phyloP scores from a whole-genome alignment of 495 filamentous ascomycete genomes.

The Penicillium odoratum region DNA sequence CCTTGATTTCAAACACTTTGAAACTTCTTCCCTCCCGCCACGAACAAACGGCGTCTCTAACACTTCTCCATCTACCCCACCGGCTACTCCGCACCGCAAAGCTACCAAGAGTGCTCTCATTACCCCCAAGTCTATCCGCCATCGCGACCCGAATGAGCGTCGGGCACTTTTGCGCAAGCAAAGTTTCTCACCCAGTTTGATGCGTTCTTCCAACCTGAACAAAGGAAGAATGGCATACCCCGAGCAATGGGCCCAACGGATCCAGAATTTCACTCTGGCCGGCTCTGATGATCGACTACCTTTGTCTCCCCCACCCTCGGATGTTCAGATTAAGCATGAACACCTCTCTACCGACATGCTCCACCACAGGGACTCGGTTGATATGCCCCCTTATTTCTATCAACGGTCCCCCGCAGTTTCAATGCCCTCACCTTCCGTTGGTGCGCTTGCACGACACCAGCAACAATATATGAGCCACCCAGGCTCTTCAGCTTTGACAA shows the following conservation, averaged over 20 bases:
- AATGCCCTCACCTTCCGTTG: constrained; percentile 39
- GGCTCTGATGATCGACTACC: constrained; percentile 42
- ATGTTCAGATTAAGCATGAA: constrained; percentile 44
- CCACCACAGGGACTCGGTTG: constrained; percentile 30
- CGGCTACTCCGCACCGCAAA: constrained; percentile 43
- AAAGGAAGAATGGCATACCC: constrained; percentile 47
- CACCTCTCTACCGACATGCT: constrained; percentile 31
- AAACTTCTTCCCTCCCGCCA: constrained; percentile 30
- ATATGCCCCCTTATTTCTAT: constrained; percentile 40
- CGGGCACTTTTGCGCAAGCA: constrained; percentile 42
- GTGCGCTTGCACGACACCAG: constrained; percentile 33
- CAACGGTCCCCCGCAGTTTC: constrained; percentile 40
- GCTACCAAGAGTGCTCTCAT: constrained; percentile 36
- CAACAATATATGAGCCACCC: constrained; percentile 40
- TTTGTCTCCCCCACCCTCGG: constrained; percentile 47
- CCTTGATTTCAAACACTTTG: constrained; percentile 33
- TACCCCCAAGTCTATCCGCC: constrained; percentile 45
- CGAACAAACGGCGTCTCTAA: constrained; percentile 23
- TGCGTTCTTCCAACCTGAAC: constrained; percentile 39
- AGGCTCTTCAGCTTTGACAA: constrained; percentile 32
- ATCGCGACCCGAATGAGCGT: constrained; percentile 44
- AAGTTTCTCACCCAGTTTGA: constrained; percentile 45
- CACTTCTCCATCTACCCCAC: constrained; percentile 45
- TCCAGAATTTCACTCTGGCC: constrained; percentile 42
- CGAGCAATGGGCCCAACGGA: constrained; percentile 41